phyloP scores from a whole-genome alignment of 495 filamentous ascomycete genomes.

The Beverwykella pulmonaria region DNA sequence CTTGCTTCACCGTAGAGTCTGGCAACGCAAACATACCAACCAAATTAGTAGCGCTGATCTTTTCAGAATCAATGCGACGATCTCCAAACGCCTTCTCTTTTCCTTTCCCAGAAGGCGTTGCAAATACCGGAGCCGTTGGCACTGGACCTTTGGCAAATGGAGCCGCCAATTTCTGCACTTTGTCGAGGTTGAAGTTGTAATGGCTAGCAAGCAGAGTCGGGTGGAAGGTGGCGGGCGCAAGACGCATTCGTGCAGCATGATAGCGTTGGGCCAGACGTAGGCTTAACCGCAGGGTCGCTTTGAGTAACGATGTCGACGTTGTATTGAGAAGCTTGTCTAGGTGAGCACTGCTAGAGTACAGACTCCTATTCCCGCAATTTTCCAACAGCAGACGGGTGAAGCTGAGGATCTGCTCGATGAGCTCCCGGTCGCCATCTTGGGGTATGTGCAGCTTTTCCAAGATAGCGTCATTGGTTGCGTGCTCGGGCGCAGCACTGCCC shows the following conservation, averaged over 20 bases:
- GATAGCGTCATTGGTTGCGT: slow-evolving; percentile 46
- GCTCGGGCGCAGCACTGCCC: slow-evolving; percentile 42
- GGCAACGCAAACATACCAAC: slow-evolving; percentile 66
- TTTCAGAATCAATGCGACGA: slow-evolving; percentile 49
- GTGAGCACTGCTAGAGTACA: slow-evolving; percentile 89
- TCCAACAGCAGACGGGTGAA: slow-evolving; percentile 88
- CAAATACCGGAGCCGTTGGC: slow-evolving; percentile 42
- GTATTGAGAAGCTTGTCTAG: slow-evolving; percentile 86
- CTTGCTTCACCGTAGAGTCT: slow-evolving; percentile 56
- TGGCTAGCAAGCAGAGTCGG: slow-evolving; percentile 76
- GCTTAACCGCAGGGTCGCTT: slow-evolving; percentile 71
- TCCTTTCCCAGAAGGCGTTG: slow-evolving; percentile 59
- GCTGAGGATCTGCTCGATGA: slow-evolving; percentile 75
- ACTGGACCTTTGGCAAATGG: slow-evolving; percentile 74
- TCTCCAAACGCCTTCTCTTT: slow-evolving; percentile 68
- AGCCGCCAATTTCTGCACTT: slow-evolving; percentile 76
- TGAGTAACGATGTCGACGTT: slow-evolving; percentile 75
- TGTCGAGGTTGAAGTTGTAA: slow-evolving; percentile 92
- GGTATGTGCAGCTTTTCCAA: slow-evolving; percentile 63
- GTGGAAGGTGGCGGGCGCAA: slow-evolving; percentile 64
- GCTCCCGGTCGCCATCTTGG: slow-evolving; percentile 72
- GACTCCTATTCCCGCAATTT: slow-evolving; percentile 94
- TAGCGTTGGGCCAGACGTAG: slow-evolving; percentile 89
- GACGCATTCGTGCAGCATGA: slow-evolving; percentile 78
- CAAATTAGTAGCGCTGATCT: slow-evolving; percentile 76